phyloP scores from a whole-genome alignment of 345 rosid species.

The Kernera saxatilis region DNA sequence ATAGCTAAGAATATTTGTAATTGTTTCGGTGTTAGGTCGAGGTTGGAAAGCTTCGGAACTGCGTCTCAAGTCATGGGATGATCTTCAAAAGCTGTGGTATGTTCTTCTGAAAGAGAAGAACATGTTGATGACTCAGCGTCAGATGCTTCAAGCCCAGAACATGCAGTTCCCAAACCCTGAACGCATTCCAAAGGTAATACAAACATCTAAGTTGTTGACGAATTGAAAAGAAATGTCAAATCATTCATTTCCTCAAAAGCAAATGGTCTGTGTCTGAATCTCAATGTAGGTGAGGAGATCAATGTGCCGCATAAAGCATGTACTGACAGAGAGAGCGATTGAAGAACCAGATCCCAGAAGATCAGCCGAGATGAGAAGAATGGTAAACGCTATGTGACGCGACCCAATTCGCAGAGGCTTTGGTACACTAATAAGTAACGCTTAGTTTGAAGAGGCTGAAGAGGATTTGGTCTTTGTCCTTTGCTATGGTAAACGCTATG shows the following conservation, averaged over 20 bases:
- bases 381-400: constrained; percentile 68
- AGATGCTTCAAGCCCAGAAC: constrained; percentile 91
- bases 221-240: too few relatives aligned
- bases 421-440: too few relatives aligned
- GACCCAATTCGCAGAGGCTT: too few relatives aligned
- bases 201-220: neutral
- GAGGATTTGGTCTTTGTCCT: too few relatives aligned
- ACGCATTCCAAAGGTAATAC: constrained; percentile 82
- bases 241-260: too few relatives aligned
- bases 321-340: constrained; percentile 76
- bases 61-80: constrained; percentile 89
- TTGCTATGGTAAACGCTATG: too few relatives aligned
- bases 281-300: constrained; percentile 62
- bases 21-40: constrained; percentile 51
- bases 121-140: constrained; percentile 95
- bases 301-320: constrained; percentile 85
- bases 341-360: too few relatives aligned
- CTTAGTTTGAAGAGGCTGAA: too few relatives aligned
- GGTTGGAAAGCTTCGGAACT: constrained; percentile 95
- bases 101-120: constrained; percentile 91
- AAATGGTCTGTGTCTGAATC: neutral
- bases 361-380: constrained; percentile 77
- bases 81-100: constrained; percentile 88
- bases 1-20: too few relatives aligned
- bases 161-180: constrained; percentile 90